These are phyloP conservation scores for Aspergillus neotritici DNA, from an alignment of 2,329 filamentous ascomycete species.

Conservation along the genomic window DNA sequence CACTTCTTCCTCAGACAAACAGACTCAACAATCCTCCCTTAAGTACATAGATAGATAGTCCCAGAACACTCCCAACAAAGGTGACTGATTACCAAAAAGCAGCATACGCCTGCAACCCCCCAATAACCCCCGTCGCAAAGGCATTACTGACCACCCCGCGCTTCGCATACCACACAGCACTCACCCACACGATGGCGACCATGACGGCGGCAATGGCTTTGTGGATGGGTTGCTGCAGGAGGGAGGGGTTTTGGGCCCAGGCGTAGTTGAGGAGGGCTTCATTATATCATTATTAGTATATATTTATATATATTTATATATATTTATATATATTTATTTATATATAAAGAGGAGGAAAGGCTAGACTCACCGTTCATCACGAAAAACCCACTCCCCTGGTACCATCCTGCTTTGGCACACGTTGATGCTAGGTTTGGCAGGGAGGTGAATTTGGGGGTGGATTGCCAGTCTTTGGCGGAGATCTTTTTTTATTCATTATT, in stretches of 20 bases:
- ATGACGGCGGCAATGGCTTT: slow-evolving; percentile 16
- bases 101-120: slow-evolving; percentile 16
- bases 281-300: neutral
- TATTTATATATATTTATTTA: neutral
- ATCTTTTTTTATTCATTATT: neutral
- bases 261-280: slow-evolving; percentile 14
- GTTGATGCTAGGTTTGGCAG: slow-evolving; percentile 20
- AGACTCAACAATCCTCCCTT: slow-evolving; percentile 13
- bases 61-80: too few species aligned
- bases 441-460: slow-evolving; percentile 14
- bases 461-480: slow-evolving; percentile 16
- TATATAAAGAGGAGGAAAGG: neutral
- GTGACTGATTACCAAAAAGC: slow-evolving; percentile 7
- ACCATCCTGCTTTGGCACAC: slow-evolving; percentile 21
- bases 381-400: slow-evolving; percentile 22
- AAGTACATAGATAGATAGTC: slow-evolving; percentile 12
- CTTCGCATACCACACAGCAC: slow-evolving; percentile 21
- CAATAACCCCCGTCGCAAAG: slow-evolving; percentile 13
- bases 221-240: slow-evolving; percentile 11
- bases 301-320: neutral
- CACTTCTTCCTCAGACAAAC: too few species aligned
- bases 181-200: slow-evolving; percentile 17
- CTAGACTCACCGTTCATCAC: slow-evolving; percentile 18
- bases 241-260: slow-evolving; percentile 14
- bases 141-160: slow-evolving; percentile 17